phyloP scores from a whole-genome alignment of 2,329 filamentous ascomycete genomes.

The Diaporthe sp. region DNA sequence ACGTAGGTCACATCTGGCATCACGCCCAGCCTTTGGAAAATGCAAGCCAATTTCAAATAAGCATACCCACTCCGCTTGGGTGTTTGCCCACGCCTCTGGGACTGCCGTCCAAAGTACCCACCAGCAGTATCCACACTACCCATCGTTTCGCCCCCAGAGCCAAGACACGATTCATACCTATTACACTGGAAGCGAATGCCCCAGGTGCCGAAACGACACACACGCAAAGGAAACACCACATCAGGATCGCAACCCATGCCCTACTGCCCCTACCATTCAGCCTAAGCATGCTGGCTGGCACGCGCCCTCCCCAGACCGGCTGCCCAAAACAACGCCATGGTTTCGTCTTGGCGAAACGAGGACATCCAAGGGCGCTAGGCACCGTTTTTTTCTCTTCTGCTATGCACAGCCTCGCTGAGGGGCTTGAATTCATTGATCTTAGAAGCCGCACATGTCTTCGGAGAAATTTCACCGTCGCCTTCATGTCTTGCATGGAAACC shows the following conservation, averaged over 20 bases:
- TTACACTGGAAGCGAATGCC: not conserved
- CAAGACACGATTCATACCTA: constrained; percentile 26
- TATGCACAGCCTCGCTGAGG: not conserved
- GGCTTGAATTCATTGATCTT: not conserved
- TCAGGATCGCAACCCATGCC: constrained; percentile 10
- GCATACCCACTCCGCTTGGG: constrained; percentile 13
- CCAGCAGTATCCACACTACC: not conserved
- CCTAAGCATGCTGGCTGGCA: not conserved
- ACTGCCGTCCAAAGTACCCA: not conserved
- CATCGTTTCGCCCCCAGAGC: constrained; percentile 19
- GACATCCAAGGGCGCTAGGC: not conserved
- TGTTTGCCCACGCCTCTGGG: not conserved
- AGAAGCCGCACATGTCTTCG: not conserved
- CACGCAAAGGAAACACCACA: not conserved
- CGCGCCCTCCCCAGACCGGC: constrained; percentile 23
- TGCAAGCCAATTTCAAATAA: constrained; percentile 32
- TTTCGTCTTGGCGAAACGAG: constrained; percentile 39
- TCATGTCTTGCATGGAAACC: not conserved
- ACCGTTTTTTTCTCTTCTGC: not conserved
- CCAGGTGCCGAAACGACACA: constrained; percentile 14
- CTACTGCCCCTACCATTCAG: not conserved
- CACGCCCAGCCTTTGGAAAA: constrained; percentile 22
- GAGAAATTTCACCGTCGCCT: not conserved
- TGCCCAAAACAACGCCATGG: constrained; percentile 32
- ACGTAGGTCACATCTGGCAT: constrained; percentile 6